A percentile compares a stretch with the other conserved stretches of the same genome.
phyloP scores from a whole-genome alignment of 345 rosid genomes.

The Gossypium anomalum region DNA sequence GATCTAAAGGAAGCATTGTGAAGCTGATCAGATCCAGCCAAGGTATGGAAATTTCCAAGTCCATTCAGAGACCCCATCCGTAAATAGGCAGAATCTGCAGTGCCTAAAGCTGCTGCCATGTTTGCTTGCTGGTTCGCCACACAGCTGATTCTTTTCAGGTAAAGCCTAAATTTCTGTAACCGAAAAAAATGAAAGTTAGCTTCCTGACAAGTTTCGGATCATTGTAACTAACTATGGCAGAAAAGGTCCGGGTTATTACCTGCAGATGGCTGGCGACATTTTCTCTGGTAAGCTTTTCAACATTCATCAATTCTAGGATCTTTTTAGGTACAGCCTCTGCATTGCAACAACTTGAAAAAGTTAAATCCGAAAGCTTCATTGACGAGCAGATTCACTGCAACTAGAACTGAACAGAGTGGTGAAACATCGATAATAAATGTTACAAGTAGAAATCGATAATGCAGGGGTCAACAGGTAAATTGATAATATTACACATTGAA shows the following conservation, averaged over 20 bases:
- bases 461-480: background rate
- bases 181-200: slow-evolving; percentile 1
- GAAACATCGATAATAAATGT: slow-evolving; percentile 8
- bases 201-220: background rate
- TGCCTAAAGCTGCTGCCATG: slow-evolving; percentile 49
- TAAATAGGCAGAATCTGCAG: slow-evolving; percentile 50
- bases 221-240: background rate
- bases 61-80: slow-evolving; percentile 50
- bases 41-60: slow-evolving; percentile 42
- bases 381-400: background rate
- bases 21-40: slow-evolving; percentile 46
- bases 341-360: slow-evolving; percentile 9
- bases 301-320: slow-evolving; percentile 92
- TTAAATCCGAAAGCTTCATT: background rate
- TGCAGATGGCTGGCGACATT: slow-evolving; percentile 97
- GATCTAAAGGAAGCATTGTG: slow-evolving; percentile 45
- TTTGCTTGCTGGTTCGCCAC: slow-evolving; percentile 47
- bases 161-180: slow-evolving; percentile 78
- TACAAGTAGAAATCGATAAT: background rate
- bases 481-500: background rate
- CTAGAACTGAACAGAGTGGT: slow-evolving; percentile 22
- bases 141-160: slow-evolving; percentile 60
- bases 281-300: slow-evolving; percentile 82
- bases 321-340: slow-evolving; percentile 98
- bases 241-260: slow-evolving; percentile 33